phyloP scores from a whole-genome alignment of 2,329 filamentous ascomycete species.

The Fusarium begoniae region DNA sequence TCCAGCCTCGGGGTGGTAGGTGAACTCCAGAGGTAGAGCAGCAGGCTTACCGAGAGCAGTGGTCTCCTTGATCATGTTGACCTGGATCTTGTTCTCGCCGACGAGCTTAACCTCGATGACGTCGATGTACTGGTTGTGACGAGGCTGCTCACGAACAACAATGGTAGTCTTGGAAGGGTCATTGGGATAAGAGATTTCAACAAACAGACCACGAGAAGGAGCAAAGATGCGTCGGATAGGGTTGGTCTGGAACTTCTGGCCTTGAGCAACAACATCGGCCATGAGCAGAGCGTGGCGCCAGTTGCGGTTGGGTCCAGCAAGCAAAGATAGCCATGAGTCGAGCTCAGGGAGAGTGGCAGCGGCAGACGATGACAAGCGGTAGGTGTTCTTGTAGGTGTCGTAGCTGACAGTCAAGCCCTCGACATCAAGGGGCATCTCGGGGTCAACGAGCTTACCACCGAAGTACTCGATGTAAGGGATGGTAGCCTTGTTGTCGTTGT shows the following conservation, averaged over 20 bases:
- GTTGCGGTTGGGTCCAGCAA: constrained; percentile 85
- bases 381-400: constrained; percentile 80
- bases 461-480: constrained; percentile 95
- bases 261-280: constrained; percentile 92
- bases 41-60: constrained; percentile 85
- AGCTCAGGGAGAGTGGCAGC: constrained; percentile 78
- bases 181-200: constrained; percentile 86
- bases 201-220: constrained; percentile 84
- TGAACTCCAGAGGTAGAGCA: constrained; percentile 87
- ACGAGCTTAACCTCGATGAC: constrained; percentile 86
- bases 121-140: constrained; percentile 85
- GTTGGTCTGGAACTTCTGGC: constrained; percentile 96
- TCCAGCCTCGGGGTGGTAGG: constrained; percentile 92
- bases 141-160: constrained; percentile 84
- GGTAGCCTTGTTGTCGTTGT: constrained; percentile 74
- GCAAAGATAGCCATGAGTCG: constrained; percentile 86
- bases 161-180: constrained; percentile 86
- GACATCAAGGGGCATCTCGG: constrained; percentile 77
- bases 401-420: constrained; percentile 88
- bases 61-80: constrained; percentile 93
- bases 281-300: constrained; percentile 97
- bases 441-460: constrained; percentile 82
- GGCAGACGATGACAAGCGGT: constrained; percentile 81
- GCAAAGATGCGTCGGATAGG: constrained; percentile 92
- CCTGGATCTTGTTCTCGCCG: constrained; percentile 79